Evolutionary conservation across 2,329 filamentous ascomycete species (phyloP).

Genomic region (Cladosporium sp.): DNA sequence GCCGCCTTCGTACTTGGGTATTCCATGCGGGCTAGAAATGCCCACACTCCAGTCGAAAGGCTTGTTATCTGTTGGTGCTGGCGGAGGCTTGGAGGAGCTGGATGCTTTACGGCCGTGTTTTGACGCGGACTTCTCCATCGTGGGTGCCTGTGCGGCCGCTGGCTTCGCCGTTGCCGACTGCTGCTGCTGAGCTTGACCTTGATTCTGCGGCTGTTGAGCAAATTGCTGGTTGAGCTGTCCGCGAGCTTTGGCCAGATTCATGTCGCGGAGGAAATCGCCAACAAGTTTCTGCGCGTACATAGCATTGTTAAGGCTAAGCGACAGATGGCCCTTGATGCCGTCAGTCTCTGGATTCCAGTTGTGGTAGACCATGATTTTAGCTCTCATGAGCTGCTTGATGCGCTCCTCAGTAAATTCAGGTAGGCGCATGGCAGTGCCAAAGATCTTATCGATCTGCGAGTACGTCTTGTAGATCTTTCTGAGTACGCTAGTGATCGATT

Average conservation of each 20-base stretch:
- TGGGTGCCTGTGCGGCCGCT: background rate
- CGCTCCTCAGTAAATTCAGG: conserved; percentile 20
- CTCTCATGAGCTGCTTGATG: conserved; percentile 25
- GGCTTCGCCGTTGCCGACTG: background rate
- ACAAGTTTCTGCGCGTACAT: conserved; percentile 21
- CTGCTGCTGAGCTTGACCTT: conserved; percentile 15
- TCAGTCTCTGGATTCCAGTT: conserved; percentile 23
- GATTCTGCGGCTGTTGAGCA: conserved; percentile 11
- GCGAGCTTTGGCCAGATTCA: conserved; percentile 24
- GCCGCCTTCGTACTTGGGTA: conserved; percentile 51
- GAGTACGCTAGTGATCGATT: conserved; percentile 22
- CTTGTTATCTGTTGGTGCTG: conserved; percentile 33
- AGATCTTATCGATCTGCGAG: conserved; percentile 22
- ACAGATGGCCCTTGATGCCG: conserved; percentile 27
- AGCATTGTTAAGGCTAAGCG: conserved; percentile 22
- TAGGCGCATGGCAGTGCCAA: conserved; percentile 17
- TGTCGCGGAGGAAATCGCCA: conserved; percentile 23
- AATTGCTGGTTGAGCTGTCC: conserved; percentile 15
- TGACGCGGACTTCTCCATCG: conserved; percentile 19
- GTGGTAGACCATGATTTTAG: conserved; percentile 25
- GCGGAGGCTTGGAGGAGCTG: conserved; percentile 23
- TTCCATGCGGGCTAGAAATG: conserved; percentile 45
- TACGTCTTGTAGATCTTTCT: conserved; percentile 24
- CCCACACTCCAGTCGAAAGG: conserved; percentile 28
- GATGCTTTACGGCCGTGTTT: conserved; percentile 22